Evolutionary conservation across 441 rosid species (phyloP).

Genomic region (Adansonia gregorii): DNA sequence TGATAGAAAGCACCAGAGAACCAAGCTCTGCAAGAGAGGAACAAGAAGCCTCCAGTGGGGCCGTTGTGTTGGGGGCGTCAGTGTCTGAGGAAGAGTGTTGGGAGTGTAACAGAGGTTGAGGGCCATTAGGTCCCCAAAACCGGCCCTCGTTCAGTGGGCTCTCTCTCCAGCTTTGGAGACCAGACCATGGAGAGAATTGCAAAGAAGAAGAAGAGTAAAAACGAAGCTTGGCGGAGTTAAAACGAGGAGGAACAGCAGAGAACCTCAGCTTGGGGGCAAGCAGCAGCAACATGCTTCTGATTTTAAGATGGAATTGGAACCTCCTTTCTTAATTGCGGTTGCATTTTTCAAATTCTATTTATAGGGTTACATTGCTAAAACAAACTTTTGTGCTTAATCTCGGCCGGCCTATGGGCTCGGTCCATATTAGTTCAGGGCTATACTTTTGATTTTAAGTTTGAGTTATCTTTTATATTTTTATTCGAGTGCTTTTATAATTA

Average conservation of each 20-base stretch:
- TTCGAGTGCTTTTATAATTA: too few species aligned
- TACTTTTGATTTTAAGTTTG: too few species aligned
- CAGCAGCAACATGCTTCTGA: neutral
- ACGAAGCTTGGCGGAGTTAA: conserved; percentile 29
- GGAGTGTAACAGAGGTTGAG: conserved; percentile 32
- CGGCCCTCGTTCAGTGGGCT: conserved; percentile 65
- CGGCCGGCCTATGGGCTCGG: too few species aligned
- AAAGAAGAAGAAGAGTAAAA: conserved; percentile 38
- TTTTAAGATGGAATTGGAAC: neutral
- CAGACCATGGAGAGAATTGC: conserved; percentile 60
- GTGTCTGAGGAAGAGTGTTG: conserved; percentile 16
- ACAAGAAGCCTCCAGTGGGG: conserved; percentile 35
- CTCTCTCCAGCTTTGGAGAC: conserved; percentile 70
- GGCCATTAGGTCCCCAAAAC: conserved; percentile 67
- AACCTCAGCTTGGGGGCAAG: neutral
- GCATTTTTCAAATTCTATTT: neutral
- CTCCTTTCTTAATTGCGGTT: neutral
- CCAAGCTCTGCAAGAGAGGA: conserved; percentile 85
- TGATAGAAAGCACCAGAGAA: conserved; percentile 70
- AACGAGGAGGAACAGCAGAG: conserved; percentile 17
- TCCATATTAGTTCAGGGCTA: too few species aligned
- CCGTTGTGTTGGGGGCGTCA: neutral
- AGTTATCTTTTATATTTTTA: too few species aligned
- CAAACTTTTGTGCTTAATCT: too few species aligned
- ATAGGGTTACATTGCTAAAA: too few species aligned